Percentiles rank a stretch among this genome's conserved stretches.
phyloP scores from a whole-genome alignment of 176 grass and related monocot species.

The Triticum turgidum region DNA sequence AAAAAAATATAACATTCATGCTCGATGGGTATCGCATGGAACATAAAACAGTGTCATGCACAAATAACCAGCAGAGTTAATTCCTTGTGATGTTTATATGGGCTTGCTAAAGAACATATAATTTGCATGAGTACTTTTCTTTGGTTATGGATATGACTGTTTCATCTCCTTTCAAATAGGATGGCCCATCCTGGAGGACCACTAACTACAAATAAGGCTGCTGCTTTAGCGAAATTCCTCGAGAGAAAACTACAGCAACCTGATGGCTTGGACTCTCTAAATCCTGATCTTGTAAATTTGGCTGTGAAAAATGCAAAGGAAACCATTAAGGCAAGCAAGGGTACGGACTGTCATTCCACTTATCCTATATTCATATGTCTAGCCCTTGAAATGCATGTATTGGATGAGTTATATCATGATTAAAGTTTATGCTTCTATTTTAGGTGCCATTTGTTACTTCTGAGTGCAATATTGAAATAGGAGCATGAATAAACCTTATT shows the following conservation, averaged over 20 bases:
- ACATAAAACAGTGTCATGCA: neutral
- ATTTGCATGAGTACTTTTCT: neutral
- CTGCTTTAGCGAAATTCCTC: constrained; percentile 93
- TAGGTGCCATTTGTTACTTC: constrained; percentile 6
- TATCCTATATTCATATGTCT: constrained; percentile 1
- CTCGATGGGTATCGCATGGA: neutral
- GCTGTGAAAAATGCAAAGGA: constrained; percentile 87
- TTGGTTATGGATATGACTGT: neutral
- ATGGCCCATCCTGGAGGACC: constrained; percentile 88
- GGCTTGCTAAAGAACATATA: neutral
- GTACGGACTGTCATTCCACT: constrained; percentile 28
- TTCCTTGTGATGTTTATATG: neutral
- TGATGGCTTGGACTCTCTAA: constrained; percentile 74
- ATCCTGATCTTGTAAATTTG: constrained; percentile 79
- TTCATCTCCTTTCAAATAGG: constrained; percentile 45
- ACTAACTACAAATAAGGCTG: constrained; percentile 95
- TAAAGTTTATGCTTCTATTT: neutral
- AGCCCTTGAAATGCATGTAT: neutral
- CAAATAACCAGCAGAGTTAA: neutral
- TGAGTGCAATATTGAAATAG: neutral
- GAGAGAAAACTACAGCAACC: constrained; percentile 96
- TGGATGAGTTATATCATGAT: neutral
- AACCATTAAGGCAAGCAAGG: constrained; percentile 63
- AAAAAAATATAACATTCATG: neutral
- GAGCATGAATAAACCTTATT: neutral